phyloP scores from a whole-genome alignment of 2,329 filamentous ascomycete species.

The Septoria petroselini region DNA sequence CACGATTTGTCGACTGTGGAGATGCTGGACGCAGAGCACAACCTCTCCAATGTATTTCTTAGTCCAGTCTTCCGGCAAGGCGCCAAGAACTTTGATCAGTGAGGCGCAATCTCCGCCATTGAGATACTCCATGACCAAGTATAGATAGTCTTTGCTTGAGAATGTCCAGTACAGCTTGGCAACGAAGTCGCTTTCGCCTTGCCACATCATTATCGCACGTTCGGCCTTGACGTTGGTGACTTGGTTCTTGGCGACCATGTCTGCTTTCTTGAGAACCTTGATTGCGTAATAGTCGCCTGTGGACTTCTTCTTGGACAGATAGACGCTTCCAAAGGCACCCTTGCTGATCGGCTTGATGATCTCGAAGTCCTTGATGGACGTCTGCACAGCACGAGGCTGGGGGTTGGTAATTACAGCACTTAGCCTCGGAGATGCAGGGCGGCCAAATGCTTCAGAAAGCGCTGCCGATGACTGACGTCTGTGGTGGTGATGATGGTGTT shows the following conservation, averaged over 20 bases:
- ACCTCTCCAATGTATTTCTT: slow-evolving; percentile 97
- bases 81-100: slow-evolving; percentile 88
- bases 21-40: slow-evolving; percentile 91
- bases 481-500: slow-evolving; percentile 60
- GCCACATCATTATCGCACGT: slow-evolving; percentile 99
- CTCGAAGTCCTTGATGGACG: slow-evolving; percentile 98
- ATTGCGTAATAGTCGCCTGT: slow-evolving; percentile 98
- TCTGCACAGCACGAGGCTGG: slow-evolving; percentile 82
- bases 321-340: slow-evolving; percentile 96
- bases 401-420: slow-evolving; percentile 72
- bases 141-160: slow-evolving; percentile 97
- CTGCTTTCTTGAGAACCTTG: slow-evolving; percentile 98
- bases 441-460: slow-evolving; percentile 63
- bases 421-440: slow-evolving; percentile 76
- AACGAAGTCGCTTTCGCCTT: slow-evolving; percentile 97
- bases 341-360: slow-evolving; percentile 99
- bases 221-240: slow-evolving; percentile 99
- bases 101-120: slow-evolving; percentile 97
- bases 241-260: slow-evolving; percentile 99
- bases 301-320: slow-evolving; percentile 96
- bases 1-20: slow-evolving; percentile 91
- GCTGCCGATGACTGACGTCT: slow-evolving; percentile 88
- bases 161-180: slow-evolving; percentile 99
- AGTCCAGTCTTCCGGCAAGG: slow-evolving; percentile 92
- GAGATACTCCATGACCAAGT: slow-evolving; percentile 98